Base-by-base conservation (phyloP, 2,329 filamentous ascomycete species). In the Nemania serpens region DNA sequence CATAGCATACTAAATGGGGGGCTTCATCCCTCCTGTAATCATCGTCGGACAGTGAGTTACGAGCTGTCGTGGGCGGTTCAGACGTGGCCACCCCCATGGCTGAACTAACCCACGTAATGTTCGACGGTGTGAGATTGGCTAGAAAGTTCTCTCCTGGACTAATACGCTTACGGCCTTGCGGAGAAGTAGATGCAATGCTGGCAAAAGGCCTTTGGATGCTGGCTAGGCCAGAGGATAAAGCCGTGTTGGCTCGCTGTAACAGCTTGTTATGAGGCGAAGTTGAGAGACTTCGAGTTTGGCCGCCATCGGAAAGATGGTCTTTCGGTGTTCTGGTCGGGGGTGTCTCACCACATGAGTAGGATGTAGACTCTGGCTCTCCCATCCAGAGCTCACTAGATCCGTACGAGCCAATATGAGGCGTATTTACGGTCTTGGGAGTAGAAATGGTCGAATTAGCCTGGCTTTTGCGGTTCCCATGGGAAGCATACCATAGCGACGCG, bases 131-230 rank as follows among this genome's bases (percentile, higher is more conserved):
- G 17, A 88, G 74, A 46, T 80, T 85, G 62, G 77, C 81, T 22
- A 88, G 73, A 47, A 88, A 82, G 15, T 81, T 83, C 64, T 89
- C 87, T 0, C 84, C 85, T 5, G 87, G 86, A 62, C 86, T 89
- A 3, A 82, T 81, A 37, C 82, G 81, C 72, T 89, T 89, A 36
- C 71, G 71, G 3, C 73, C 71, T 0, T 78, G 78, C 4, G 78
- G 78, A 5, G 79, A 80, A 3, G 75, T 74, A 1, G 78, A 79
- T 9, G 76, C 69, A 34, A 76, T 73, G 17, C 72, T 75, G 1
- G 75, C 70, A 55, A 80, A 75, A 0, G 77, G 74, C 41, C 76
- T 81, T 12, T 84, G 81, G 6, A 88, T 77, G 66, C 81, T 85
- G 42, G 71, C 71, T 3, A 88, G 80, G 46, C 82, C 81, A 5